Percentiles rank a stretch among this genome's conserved stretches.
These are phyloP conservation scores for Silene latifolia DNA, from an alignment of 148 eudicot genomes.

Conservation along the genomic window DNA sequence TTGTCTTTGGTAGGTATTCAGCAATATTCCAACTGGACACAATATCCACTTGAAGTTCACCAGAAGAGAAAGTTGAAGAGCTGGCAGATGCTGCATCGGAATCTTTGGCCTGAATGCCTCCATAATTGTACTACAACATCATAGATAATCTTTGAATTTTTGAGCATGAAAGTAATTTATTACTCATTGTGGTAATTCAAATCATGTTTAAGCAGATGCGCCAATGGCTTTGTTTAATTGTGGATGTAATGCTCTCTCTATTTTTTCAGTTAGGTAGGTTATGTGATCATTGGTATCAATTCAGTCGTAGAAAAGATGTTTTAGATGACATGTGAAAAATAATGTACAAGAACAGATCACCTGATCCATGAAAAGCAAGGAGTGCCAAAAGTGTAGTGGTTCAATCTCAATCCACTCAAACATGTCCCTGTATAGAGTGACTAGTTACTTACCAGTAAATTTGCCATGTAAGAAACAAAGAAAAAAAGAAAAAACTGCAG, in stretches of 20 bases:
- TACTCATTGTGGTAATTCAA: not conserved
- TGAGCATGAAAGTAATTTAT: not conserved
- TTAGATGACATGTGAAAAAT: not conserved
- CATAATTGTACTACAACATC: constrained; percentile 76
- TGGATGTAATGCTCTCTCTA: not conserved
- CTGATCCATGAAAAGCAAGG: constrained; percentile 97
- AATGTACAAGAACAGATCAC: constrained; percentile 35
- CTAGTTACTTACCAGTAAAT: constrained; percentile 10
- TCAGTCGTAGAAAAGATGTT: not conserved
- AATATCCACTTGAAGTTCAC: constrained; percentile 59
- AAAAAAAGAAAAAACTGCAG: not conserved
- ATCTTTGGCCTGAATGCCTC: constrained; percentile 82
- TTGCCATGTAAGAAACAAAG: not conserved
- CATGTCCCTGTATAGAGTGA: constrained; percentile 51
- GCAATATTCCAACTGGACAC: constrained; percentile 91
- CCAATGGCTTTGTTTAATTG: not conserved
- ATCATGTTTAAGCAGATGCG: not conserved
- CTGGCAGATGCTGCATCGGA: constrained; percentile 40
- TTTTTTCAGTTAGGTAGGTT: not conserved
- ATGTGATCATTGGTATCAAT: not conserved
- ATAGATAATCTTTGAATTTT: not conserved
- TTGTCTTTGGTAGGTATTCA: constrained; percentile 66
- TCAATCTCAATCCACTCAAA: constrained; percentile 98
- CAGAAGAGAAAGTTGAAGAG: constrained; percentile 30
- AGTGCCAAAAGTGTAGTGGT: constrained; percentile 84